Evolutionary conservation across 2,329 filamentous ascomycete genomes (phyloP).

Genomic region (Biscogniauxia mediterranea): DNA sequence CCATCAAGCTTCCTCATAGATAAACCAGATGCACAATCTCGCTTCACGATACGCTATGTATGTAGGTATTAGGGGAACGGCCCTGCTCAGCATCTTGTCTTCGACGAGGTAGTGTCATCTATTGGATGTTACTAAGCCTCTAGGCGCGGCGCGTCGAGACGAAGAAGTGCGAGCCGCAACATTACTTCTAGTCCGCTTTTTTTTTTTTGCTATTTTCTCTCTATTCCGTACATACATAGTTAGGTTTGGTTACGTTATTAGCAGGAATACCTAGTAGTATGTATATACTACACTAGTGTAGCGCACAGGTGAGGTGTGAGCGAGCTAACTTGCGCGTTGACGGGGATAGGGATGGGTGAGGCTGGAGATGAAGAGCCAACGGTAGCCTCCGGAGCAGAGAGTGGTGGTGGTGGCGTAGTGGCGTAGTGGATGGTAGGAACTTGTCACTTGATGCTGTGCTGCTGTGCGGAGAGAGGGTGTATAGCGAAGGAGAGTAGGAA

Average conservation of each 20-base stretch:
- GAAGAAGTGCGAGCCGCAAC: neutral
- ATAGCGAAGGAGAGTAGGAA: neutral
- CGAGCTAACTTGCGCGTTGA: neutral
- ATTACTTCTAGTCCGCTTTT: neutral
- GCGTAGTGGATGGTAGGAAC: constrained; percentile 10
- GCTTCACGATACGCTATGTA: neutral
- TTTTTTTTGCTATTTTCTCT: too few species aligned
- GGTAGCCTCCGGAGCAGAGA: neutral
- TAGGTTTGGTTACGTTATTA: too few species aligned
- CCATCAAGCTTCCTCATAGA: neutral
- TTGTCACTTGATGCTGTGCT: constrained; percentile 18
- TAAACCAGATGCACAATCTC: neutral
- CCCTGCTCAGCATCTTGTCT: neutral
- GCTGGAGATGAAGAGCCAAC: neutral
- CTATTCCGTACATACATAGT: too few species aligned
- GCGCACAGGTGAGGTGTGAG: neutral
- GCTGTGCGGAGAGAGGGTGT: constrained; percentile 10
- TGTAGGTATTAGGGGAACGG: neutral
- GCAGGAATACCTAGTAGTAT: too few species aligned
- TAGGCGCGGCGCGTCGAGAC: neutral
- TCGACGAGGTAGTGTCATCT: neutral
- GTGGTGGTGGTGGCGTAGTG: neutral
- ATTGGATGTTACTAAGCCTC: neutral
- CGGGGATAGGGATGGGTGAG: neutral
- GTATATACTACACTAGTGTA: neutral